These are phyloP conservation scores for Anthoceros angustus DNA, from an alignment of 225 moss, liverwort and hornwort species.

Conservation along the genomic window DNA sequence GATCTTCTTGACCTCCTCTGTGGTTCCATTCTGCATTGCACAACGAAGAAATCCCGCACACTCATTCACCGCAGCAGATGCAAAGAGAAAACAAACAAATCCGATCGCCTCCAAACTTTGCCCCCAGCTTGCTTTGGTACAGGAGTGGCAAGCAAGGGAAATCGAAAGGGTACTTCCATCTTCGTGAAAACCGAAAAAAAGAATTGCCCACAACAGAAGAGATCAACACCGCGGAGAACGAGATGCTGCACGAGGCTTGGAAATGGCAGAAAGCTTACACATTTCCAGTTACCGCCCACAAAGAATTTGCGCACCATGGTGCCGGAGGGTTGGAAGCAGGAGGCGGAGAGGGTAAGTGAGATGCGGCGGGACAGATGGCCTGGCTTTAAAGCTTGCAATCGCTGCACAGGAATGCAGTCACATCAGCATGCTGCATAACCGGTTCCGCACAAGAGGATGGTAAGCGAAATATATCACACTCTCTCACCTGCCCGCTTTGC, in stretches of 20 bases:
- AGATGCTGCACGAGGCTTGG: background rate
- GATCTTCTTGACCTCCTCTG: conserved; percentile 56
- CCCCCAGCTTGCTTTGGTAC: background rate
- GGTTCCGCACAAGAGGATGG: no score
- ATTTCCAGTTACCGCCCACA: background rate
- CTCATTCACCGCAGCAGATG: background rate
- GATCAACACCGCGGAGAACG: background rate
- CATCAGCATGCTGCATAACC: no score
- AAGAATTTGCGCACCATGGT: conserved; percentile 3
- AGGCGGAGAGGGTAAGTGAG: no score
- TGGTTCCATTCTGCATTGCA: conserved; percentile 70
- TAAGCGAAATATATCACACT: no score
- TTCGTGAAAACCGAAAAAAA: background rate
- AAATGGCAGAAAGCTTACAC: background rate
- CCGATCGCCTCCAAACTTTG: background rate
- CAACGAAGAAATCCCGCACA: background rate
- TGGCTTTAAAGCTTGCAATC: no score
- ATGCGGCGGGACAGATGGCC: no score
- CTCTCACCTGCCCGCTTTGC: no score
- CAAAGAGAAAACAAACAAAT: background rate
- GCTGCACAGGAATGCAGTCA: no score
- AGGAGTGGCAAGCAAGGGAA: no score
- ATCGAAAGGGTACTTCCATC: background rate
- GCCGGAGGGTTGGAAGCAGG: background rate
- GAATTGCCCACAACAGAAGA: background rate